Evolutionary conservation across 2,329 filamentous ascomycete genomes (phyloP).

Genomic region (Clonostachys chloroleuca): DNA sequence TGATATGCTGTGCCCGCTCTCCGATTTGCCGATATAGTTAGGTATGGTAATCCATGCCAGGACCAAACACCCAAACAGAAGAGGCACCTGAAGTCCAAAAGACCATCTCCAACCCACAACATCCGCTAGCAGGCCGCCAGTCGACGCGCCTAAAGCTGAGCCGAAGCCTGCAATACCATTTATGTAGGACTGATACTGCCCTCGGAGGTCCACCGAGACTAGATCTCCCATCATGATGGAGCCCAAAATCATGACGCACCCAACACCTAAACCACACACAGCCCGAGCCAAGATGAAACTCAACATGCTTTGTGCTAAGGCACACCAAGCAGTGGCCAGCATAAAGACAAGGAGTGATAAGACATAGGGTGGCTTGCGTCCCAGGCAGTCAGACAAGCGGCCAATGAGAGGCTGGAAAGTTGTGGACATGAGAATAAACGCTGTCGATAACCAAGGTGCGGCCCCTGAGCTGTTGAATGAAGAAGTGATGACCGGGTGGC

Average conservation of each 20-base stretch:
- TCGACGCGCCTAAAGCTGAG: slow-evolving; percentile 57
- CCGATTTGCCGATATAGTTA: slow-evolving; percentile 43
- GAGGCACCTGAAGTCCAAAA: slow-evolving; percentile 58
- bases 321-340: slow-evolving; percentile 36
- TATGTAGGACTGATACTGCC: slow-evolving; percentile 68
- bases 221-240: background rate
- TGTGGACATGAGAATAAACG: slow-evolving; percentile 67
- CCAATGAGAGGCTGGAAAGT: slow-evolving; percentile 29
- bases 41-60: slow-evolving; percentile 45
- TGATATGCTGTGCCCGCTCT: slow-evolving; percentile 35
- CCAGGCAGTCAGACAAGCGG: slow-evolving; percentile 30
- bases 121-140: slow-evolving; percentile 68
- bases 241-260: background rate
- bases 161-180: slow-evolving; percentile 59
- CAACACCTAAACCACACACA: background rate
- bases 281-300: slow-evolving; percentile 23
- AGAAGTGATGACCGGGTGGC: slow-evolving; percentile 76
- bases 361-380: slow-evolving; percentile 32
- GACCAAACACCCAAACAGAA: slow-evolving; percentile 38
- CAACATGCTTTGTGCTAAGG: slow-evolving; percentile 32
- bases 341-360: slow-evolving; percentile 32
- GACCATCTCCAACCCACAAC: slow-evolving; percentile 70
- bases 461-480: slow-evolving; percentile 74
- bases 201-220: slow-evolving; percentile 33
- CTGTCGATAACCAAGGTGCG: slow-evolving; percentile 78